phyloP scores from a whole-genome alignment of 176 grass and related monocot species.

The Phragmites australis region DNA sequence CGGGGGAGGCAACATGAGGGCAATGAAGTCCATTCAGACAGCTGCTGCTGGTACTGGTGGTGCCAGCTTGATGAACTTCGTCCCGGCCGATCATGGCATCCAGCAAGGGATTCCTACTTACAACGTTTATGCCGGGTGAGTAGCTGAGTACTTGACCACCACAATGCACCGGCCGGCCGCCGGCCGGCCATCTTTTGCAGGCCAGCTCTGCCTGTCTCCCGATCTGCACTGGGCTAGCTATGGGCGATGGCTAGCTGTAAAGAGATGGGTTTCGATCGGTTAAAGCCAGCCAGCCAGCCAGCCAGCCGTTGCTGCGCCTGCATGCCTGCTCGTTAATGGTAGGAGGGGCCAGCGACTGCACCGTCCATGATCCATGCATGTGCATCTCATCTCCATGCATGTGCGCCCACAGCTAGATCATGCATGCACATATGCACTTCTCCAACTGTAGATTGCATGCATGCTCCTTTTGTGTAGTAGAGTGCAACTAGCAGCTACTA shows the following conservation, averaged over 20 bases:
- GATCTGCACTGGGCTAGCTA: constrained; percentile 1
- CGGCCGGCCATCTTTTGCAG: background rate
- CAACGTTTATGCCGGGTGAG: constrained; percentile 47
- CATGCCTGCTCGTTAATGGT: constrained; percentile 45
- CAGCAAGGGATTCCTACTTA: constrained; percentile 53
- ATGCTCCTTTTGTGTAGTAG: no score
- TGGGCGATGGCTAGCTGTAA: constrained; percentile 51
- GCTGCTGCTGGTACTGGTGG: constrained; percentile 32
- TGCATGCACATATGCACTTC: constrained; percentile 5
- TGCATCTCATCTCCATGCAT: constrained; percentile 39
- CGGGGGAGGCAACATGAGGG: constrained; percentile 37
- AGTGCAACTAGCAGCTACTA: no score
- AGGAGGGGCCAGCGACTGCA: constrained; percentile 55
- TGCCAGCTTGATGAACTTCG: constrained; percentile 42
- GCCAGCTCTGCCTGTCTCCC: constrained; percentile 12
- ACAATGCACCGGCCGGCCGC: background rate
- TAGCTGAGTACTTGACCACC: constrained; percentile 8
- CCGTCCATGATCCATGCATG: constrained; percentile 47
- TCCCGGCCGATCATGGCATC: constrained; percentile 45
- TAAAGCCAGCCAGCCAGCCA: constrained; percentile 41
- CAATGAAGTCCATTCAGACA: constrained; percentile 47
- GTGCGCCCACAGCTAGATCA: constrained; percentile 19
- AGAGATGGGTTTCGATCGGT: constrained; percentile 34
- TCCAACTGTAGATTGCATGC: background rate
- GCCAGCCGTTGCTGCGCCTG: background rate